Evolutionary conservation across 1,284 basidiomycete genomes (phyloP).

Genomic region (Irpex rosettiformis): DNA sequence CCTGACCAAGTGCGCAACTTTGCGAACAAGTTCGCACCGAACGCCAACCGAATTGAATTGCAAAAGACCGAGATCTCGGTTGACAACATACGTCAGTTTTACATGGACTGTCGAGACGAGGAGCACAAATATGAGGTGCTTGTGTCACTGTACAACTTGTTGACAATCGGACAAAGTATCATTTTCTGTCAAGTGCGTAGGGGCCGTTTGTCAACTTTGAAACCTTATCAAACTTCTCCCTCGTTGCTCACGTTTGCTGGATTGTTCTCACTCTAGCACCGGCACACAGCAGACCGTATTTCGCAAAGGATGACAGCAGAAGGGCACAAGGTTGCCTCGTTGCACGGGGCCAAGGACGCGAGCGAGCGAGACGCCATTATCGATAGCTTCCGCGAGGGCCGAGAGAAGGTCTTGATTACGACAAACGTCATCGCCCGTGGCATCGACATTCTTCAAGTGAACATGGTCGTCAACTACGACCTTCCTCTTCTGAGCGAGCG

Average conservation of each 20-base stretch:
- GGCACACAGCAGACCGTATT: slow-evolving; percentile 92
- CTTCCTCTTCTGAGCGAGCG: slow-evolving; percentile 83
- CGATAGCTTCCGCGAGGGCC: slow-evolving; percentile 93
- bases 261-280: slow-evolving; percentile 49
- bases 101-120: slow-evolving; percentile 90
- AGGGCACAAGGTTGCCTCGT: slow-evolving; percentile 94
- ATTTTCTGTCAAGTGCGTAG: slow-evolving; percentile 84
- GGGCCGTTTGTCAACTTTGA: no score
- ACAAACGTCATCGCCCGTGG: slow-evolving; percentile 99
- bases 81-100: slow-evolving; percentile 96
- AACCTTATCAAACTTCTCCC: neutral
- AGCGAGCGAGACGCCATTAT: slow-evolving; percentile 89
- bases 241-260: neutral
- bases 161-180: slow-evolving; percentile 96
- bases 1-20: slow-evolving; percentile 90
- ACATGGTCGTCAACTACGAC: slow-evolving; percentile 99
- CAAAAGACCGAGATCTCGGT: slow-evolving; percentile 94
- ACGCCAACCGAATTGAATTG: slow-evolving; percentile 95
- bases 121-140: slow-evolving; percentile 96
- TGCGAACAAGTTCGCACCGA: slow-evolving; percentile 89
- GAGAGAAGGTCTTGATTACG: slow-evolving; percentile 96
- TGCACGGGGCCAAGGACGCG: slow-evolving; percentile 93
- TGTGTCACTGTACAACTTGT: slow-evolving; percentile 84
- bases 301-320: slow-evolving; percentile 88
- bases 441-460: slow-evolving; percentile 98